These are phyloP conservation scores for Lentinula sp. DNA, from an alignment of 768 basidiomycete species.

Conservation along the genomic window DNA sequence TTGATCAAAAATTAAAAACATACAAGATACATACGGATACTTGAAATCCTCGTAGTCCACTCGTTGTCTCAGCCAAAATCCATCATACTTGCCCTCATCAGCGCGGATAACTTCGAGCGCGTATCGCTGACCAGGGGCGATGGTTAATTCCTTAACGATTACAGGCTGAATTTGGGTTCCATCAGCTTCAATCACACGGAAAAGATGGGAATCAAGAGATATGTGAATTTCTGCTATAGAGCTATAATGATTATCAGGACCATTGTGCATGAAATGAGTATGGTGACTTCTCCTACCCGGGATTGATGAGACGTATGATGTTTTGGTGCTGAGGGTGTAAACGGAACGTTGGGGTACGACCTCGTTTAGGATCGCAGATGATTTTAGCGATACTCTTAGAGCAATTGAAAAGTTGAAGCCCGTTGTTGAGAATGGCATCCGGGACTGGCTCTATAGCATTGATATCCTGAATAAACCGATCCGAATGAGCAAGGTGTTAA, in stretches of 20 bases:
- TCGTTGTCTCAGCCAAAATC: constrained; percentile 2
- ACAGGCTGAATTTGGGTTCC: constrained; percentile 4
- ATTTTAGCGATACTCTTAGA: constrained; percentile 1
- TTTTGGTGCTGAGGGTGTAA: neutral
- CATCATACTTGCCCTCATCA: neutral
- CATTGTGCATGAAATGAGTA: neutral
- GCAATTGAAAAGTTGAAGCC: constrained; percentile 4
- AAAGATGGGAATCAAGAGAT: constrained; percentile 4
- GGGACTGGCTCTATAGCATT: constrained; percentile 2
- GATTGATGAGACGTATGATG: constrained; percentile 2
- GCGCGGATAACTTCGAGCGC: neutral
- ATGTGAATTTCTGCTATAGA: constrained; percentile 7
- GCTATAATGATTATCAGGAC: neutral
- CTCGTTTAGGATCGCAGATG: neutral
- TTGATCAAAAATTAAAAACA: neutral
- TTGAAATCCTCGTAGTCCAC: neutral
- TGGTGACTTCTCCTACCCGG: neutral
- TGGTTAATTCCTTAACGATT: constrained; percentile 2
- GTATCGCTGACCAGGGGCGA: constrained; percentile 7
- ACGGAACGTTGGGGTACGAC: neutral
- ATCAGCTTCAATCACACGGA: constrained; percentile 7
- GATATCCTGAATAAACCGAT: neutral
- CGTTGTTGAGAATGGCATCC: constrained; percentile 5
- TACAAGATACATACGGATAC: neutral
- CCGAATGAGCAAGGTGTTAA: neutral